Conservation (phyloP, 2,329 filamentous ascomycete species). For the Cordyceps militaris region DNA sequence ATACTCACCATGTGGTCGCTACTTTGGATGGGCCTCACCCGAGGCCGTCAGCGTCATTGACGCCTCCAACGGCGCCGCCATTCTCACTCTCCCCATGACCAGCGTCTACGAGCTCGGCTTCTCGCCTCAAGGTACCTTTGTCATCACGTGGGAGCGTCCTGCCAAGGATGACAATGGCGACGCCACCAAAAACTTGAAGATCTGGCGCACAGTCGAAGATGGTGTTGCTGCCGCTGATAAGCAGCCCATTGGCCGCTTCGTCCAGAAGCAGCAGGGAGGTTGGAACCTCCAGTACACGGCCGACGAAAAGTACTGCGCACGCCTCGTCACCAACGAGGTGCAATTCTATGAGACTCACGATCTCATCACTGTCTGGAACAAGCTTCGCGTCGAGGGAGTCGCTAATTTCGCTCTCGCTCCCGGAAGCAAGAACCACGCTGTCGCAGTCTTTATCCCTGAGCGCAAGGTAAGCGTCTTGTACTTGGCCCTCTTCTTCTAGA, state of each 20-base stretch:
- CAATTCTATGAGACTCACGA: slow-evolving; percentile 92
- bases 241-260: slow-evolving; percentile 76
- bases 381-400: slow-evolving; percentile 86
- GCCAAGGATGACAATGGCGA: slow-evolving; percentile 90
- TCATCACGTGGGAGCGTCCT: slow-evolving; percentile 95
- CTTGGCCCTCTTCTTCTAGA: background rate
- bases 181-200: slow-evolving; percentile 91
- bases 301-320: slow-evolving; percentile 90
- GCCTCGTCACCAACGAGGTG: slow-evolving; percentile 91
- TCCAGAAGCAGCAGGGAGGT: slow-evolving; percentile 90
- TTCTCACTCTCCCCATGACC: slow-evolving; percentile 67
- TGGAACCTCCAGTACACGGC: slow-evolving; percentile 97
- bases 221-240: slow-evolving; percentile 55
- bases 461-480: slow-evolving; percentile 61
- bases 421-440: slow-evolving; percentile 73
- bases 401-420: slow-evolving; percentile 84
- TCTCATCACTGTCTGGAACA: slow-evolving; percentile 85
- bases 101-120: slow-evolving; percentile 95
- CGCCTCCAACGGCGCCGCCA: slow-evolving; percentile 64
- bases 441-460: slow-evolving; percentile 93
- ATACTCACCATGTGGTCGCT: slow-evolving; percentile 93
- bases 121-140: slow-evolving; percentile 82
- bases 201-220: slow-evolving; percentile 81
- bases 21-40: slow-evolving; percentile 88
- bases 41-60: slow-evolving; percentile 84